Percentiles rank a stretch among this genome's conserved stretches.
These are phyloP conservation scores for Cantharellus anzutake DNA, from an alignment of 768 basidiomycete species.

Conservation along the genomic window DNA sequence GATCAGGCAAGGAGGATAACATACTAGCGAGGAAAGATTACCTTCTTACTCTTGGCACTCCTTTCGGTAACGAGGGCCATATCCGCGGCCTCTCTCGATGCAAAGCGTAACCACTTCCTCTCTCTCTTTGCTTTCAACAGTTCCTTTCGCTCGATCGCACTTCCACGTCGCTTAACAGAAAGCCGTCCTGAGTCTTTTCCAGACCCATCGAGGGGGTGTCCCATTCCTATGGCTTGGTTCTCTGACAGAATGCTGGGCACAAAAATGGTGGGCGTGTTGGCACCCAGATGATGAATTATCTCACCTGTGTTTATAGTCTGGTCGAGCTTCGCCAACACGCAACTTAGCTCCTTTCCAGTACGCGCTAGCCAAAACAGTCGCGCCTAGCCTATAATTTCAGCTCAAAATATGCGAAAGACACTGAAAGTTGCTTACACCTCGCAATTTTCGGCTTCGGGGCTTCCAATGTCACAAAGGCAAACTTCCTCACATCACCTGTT, in stretches of 20 bases:
- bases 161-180: slow-evolving; percentile 6
- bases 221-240: slow-evolving; percentile 14
- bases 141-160: slow-evolving; percentile 17
- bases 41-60: slow-evolving; percentile 27
- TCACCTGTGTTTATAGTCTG: slow-evolving; percentile 48
- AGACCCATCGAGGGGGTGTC: slow-evolving; percentile 7
- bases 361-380: slow-evolving; percentile 58
- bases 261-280: not conserved
- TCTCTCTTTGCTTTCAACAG: slow-evolving; percentile 1
- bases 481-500: slow-evolving; percentile 35
- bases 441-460: slow-evolving; percentile 37
- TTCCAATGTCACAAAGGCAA: slow-evolving; percentile 56
- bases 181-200: slow-evolving; percentile 15
- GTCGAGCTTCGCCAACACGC: slow-evolving; percentile 67
- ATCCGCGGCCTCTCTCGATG: slow-evolving; percentile 30
- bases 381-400: slow-evolving; percentile 25
- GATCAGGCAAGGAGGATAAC: not conserved
- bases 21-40: not conserved
- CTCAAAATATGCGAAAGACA: not conserved
- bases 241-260: not conserved
- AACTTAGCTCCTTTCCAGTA: slow-evolving; percentile 81
- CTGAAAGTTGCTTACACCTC: slow-evolving; percentile 32
- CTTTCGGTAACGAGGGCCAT: slow-evolving; percentile 46
- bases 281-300: slow-evolving; percentile 3
- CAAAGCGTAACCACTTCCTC: slow-evolving; percentile 1